Percentiles rank a stretch among this genome's conserved stretches.
Evolutionary conservation across 495 filamentous ascomycete species (phyloP).

Genomic region (Penicillium longicatenatum): DNA sequence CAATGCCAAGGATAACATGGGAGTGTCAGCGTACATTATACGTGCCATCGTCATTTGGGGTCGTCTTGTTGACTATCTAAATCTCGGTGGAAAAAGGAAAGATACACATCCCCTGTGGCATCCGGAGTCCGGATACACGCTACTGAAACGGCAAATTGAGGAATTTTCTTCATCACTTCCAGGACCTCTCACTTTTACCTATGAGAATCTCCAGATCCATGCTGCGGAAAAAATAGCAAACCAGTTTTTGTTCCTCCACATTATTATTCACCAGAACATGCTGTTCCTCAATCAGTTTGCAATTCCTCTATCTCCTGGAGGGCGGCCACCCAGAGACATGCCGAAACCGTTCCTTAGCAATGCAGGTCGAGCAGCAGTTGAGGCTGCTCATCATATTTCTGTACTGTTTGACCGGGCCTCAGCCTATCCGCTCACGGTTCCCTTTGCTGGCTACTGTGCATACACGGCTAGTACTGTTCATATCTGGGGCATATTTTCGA

Average conservation of each 20-base stretch:
- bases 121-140: conserved; percentile 70
- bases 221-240: conserved; percentile 82
- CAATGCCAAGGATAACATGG: conserved; percentile 84
- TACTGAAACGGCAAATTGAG: conserved; percentile 69
- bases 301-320: conserved; percentile 69
- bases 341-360: conserved; percentile 79
- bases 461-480: conserved; percentile 92
- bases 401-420: conserved; percentile 77
- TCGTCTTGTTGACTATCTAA: conserved; percentile 83
- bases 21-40: conserved; percentile 89
- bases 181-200: conserved; percentile 65
- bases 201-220: conserved; percentile 83
- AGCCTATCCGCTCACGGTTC: conserved; percentile 79
- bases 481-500: conserved; percentile 87
- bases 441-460: conserved; percentile 92
- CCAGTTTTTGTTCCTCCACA: conserved; percentile 93
- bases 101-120: conserved; percentile 81
- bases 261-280: conserved; percentile 83
- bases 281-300: conserved; percentile 90
- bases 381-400: conserved; percentile 89
- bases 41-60: conserved; percentile 88
- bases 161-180: conserved; percentile 73
- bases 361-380: conserved; percentile 73
- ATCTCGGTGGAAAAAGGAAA: conserved; percentile 83
- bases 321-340: conserved; percentile 68